Percentiles rank a stretch among this genome's conserved stretches.
Evolutionary conservation across 106 monocot genomes (phyloP).

Genomic region (Amphibolis antarctica): DNA sequence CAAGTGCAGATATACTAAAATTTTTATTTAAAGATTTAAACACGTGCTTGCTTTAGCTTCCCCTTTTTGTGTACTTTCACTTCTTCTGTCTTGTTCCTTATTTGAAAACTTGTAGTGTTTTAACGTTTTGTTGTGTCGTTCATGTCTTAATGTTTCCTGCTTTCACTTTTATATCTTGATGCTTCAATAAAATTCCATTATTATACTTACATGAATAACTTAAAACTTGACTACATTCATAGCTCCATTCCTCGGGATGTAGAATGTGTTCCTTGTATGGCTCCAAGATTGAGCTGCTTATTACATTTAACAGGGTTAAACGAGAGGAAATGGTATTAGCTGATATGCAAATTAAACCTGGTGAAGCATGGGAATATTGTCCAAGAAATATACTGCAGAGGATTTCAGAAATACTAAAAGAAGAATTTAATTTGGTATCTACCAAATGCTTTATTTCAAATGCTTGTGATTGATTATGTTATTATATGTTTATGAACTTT

Average conservation of each 20-base stretch:
- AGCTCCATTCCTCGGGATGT: not conserved
- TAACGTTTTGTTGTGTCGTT: no score
- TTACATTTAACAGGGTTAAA: conserved; percentile 30
- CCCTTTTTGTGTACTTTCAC: no score
- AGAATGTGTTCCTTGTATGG: not conserved
- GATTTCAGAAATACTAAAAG: conserved; percentile 47
- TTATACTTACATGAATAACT: no score
- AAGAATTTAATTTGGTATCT: conserved; percentile 80
- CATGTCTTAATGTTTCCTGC: no score
- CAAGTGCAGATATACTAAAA: not conserved
- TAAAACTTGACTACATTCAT: no score
- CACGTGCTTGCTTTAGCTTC: no score
- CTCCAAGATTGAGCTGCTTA: not conserved
- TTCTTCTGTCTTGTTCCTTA: no score
- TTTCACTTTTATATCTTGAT: no score
- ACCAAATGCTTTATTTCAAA: not conserved
- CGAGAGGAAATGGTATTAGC: conserved; percentile 91
- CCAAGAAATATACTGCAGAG: conserved; percentile 62
- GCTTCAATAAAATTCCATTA: no score
- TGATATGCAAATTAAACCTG: conserved; percentile 78
- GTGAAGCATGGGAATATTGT: conserved; percentile 96
- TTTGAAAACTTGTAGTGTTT: no score
- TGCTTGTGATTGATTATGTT: not conserved
- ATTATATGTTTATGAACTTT: not conserved
- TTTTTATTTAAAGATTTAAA: not conserved